Evolutionary conservation across 2,329 filamentous ascomycete species (phyloP).

Genomic region (Conoideocrella luteorostrata): DNA sequence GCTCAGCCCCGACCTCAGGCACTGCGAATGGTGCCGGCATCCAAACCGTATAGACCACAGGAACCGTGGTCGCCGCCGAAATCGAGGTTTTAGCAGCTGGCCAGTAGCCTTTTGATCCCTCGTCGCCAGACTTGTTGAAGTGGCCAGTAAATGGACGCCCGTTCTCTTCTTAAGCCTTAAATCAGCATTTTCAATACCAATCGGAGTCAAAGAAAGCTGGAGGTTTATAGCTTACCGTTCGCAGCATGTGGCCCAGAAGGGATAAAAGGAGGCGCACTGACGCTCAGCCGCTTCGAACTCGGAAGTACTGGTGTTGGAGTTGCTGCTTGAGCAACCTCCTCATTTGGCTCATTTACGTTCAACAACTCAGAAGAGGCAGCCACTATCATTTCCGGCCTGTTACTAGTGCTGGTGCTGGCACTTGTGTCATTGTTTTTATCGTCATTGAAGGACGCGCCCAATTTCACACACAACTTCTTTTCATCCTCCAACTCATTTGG

Average conservation of each 20-base stretch:
- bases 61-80: background rate
- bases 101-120: background rate
- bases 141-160: constrained; percentile 3
- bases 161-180: background rate
- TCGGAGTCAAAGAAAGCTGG: too few relatives aligned
- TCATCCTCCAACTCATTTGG: background rate
- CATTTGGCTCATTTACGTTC: too few relatives aligned
- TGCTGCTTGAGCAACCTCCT: background rate
- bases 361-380: too few relatives aligned
- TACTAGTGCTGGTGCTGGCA: too few relatives aligned
- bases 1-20: background rate
- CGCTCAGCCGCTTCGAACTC: background rate
- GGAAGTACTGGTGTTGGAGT: background rate
- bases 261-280: background rate
- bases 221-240: background rate
- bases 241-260: background rate
- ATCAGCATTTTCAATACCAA: too few relatives aligned
- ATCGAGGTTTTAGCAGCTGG: background rate
- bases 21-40: background rate
- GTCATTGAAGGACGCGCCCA: background rate
- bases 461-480: constrained; percentile 3
- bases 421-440: background rate
- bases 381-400: too few relatives aligned
- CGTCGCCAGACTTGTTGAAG: background rate
- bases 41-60: constrained; percentile 3